phyloP scores from a whole-genome alignment of 2,329 filamentous ascomycete genomes.

The Xylaria sp. region DNA sequence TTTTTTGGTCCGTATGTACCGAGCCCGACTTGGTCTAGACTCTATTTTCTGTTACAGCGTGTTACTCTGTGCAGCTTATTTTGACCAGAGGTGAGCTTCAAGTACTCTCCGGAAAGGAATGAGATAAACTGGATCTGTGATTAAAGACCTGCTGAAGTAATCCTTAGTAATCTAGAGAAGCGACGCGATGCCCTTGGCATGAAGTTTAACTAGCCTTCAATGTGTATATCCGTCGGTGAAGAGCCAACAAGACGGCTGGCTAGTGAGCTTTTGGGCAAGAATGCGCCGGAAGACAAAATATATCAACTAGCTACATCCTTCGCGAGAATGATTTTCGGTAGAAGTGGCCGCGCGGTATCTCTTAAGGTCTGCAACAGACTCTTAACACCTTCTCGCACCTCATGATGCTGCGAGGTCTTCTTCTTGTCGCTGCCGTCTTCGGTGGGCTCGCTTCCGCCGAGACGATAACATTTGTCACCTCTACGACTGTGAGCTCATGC shows the following conservation, averaged over 20 bases:
- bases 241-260: background rate
- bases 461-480: background rate
- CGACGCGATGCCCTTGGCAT: background rate
- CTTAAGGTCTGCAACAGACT: background rate
- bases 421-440: conserved; percentile 15
- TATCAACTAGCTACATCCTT: background rate
- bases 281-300: background rate
- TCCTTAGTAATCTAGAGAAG: conserved; percentile 18
- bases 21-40: conserved; percentile 3
- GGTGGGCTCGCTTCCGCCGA: conserved; percentile 6
- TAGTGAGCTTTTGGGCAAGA: background rate
- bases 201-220: background rate
- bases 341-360: background rate
- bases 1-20: background rate
- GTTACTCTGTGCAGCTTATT: background rate
- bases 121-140: background rate
- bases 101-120: background rate
- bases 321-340: background rate
- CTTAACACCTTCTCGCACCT: background rate
- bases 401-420: conserved; percentile 18
- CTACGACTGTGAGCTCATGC: conserved; percentile 15
- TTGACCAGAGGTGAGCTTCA: background rate
- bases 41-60: background rate
- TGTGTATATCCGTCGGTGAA: background rate
- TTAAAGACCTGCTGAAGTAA: conserved; percentile 6